Evolutionary conservation across 495 filamentous ascomycete genomes (phyloP), one percentile per base, ranked within the genome.

Genomic region (Tuber indicum): DNA sequence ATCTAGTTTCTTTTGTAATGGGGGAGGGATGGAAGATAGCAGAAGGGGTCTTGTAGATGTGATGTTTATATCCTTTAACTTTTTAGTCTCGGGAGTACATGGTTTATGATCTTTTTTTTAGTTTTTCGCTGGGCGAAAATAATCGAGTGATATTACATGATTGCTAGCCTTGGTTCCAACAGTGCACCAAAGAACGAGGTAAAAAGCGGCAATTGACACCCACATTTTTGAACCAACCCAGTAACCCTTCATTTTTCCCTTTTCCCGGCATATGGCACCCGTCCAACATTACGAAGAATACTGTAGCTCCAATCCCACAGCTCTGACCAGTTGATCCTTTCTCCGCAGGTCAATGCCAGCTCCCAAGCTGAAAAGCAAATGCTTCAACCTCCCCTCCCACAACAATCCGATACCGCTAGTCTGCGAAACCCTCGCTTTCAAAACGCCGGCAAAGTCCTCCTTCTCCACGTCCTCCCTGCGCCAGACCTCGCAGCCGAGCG

Each of bases 331-430:
- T 84, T 91, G 87, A 81, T 91, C 88, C 84, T 91, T 85, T 84
- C 90, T 88, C 84, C 90, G 89, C 81, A 94, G 85, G 86, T 94
- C 93, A 66, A 96, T 86, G 21, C 89, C 91, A 32, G 92, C 91
- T 3, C 96, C 96, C 41, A 96, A 88, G 81, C 92, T 97, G 81
- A 98, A 96, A 75, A 99, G 87, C 70, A 99, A 85, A 82, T 97
- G 94, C 86, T 98, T 98, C 70, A 95, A 87, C 75, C 94, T 87
- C 1, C 96, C 96, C 84, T 98, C 96, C 96, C 96, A 99, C 19
- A 98, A 87, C 71, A 98, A 77, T 4, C 94, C 92, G 46, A 97
- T 88, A 76, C 90, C 90, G 83, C 93, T 91, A 75, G 93, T 91
- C 84, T 97, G 93, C 81, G 96, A 93, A 12, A 98, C 85, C 66